These are phyloP conservation scores for Podaxis sp. DNA, from an alignment of 768 basidiomycete genomes.

Conservation along the genomic window DNA sequence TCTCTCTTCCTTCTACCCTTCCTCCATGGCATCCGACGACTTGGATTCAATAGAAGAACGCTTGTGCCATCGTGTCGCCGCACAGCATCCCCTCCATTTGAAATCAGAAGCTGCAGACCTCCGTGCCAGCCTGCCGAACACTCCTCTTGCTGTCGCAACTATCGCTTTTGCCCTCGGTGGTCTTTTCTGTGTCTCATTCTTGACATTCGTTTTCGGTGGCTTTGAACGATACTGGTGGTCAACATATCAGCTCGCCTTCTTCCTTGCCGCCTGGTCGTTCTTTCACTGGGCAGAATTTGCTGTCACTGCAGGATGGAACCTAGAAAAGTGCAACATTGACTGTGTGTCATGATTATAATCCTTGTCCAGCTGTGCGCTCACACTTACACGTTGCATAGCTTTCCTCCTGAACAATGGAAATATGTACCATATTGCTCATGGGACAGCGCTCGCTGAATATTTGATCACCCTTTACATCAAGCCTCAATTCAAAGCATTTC, in stretches of 20 bases:
- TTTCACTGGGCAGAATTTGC: conserved; percentile 97
- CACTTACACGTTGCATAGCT: conserved; percentile 43
- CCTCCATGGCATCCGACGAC: conserved; percentile 30
- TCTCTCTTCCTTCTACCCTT: conserved; percentile 18
- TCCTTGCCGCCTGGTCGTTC: conserved; percentile 74
- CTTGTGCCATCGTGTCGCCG: conserved; percentile 37
- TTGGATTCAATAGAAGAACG: conserved; percentile 39
- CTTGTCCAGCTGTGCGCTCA: conserved; percentile 2
- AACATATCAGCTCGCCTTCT: conserved; percentile 79
- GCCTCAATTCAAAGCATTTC: conserved; percentile 58
- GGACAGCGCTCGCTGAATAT: conserved; percentile 77
- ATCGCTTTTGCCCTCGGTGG: conserved; percentile 88
- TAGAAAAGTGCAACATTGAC: conserved; percentile 87
- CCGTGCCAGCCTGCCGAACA: conserved; percentile 78
- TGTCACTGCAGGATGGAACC: conserved; percentile 94
- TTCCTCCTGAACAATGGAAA: conserved; percentile 90
- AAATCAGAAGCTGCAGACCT: conserved; percentile 24
- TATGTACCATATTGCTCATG: conserved; percentile 83
- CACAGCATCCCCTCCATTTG: conserved; percentile 45
- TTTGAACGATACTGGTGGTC: conserved; percentile 53
- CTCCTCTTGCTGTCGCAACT: conserved; percentile 72
- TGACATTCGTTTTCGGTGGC: conserved; percentile 48
- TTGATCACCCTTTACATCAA: conserved; percentile 64
- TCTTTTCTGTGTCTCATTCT: conserved; percentile 56
- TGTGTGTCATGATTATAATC: conserved; percentile 56